These are phyloP conservation scores for Hypoxylon rickii DNA, from an alignment of 495 filamentous ascomycete genomes.

Conservation along the genomic window DNA sequence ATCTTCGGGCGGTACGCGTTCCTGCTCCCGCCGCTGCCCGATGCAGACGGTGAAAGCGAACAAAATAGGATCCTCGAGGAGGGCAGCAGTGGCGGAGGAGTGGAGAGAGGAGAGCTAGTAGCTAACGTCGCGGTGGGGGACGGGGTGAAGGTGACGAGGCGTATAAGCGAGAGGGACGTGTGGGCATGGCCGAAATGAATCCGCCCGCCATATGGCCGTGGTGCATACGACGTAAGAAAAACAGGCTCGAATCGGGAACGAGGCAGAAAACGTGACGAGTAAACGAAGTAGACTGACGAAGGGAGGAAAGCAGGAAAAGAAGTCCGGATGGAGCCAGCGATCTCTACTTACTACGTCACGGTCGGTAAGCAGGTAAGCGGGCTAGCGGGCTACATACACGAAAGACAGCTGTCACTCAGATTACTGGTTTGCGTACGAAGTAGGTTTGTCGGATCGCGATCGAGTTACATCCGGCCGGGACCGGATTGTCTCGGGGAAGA, in stretches of 20 bases:
- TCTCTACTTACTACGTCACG: neutral
- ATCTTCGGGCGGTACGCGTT: slow-evolving; percentile 87
- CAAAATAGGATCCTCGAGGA: no score
- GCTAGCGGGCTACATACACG: slow-evolving; percentile 3
- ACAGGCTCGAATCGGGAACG: neutral
- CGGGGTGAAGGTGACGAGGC: slow-evolving; percentile 63
- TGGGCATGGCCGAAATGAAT: slow-evolving; percentile 49
- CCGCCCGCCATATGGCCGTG: slow-evolving; percentile 3
- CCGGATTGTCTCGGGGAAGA: slow-evolving; percentile 20
- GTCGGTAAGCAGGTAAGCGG: neutral
- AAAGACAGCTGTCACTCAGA: slow-evolving; percentile 21
- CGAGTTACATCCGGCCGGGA: slow-evolving; percentile 28
- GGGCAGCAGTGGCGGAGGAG: neutral
- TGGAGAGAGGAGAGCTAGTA: slow-evolving; percentile 16
- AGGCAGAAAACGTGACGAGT: no score
- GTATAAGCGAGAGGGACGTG: slow-evolving; percentile 61
- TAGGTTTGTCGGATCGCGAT: slow-evolving; percentile 22
- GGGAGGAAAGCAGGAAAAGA: neutral
- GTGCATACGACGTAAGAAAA: no score
- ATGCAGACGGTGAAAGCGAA: no score
- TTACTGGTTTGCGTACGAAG: slow-evolving; percentile 23
- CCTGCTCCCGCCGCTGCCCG: slow-evolving; percentile 36
- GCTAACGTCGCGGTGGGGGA: slow-evolving; percentile 67
- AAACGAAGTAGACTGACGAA: neutral
- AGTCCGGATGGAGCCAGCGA: slow-evolving; percentile 15